Base-by-base conservation (phyloP, 2,329 filamentous ascomycete genomes). In the Colletotrichum caudatum region DNA sequence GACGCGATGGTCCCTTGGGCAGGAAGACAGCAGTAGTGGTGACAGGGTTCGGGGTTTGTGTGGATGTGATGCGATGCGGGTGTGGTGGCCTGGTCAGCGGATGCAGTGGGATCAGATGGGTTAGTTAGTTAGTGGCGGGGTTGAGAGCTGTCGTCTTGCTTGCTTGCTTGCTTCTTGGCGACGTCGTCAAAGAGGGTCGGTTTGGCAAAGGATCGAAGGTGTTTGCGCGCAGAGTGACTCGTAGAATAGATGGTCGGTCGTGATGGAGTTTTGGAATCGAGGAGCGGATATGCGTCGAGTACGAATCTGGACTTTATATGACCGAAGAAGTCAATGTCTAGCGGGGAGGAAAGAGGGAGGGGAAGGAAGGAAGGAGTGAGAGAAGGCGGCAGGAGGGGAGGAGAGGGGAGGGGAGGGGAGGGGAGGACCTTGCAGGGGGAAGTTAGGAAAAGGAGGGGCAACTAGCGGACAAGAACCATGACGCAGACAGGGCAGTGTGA, bases 331-430 rank as follows among this genome's bases (percentile, higher is more conserved):
- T 35, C n/a, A 53, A 12, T 60, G 64, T 54, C 51, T n/a, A 53
- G 64, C 37, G 57, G 54, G 56, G 41, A 57, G 44, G 8, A 9
- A 46, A 9, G 6, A 20, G 7, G 41, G 18, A 16, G 39, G 41
- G 18, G 18, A 20, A 18, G 41, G 18, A 18, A 20, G 41, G 11
- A 44, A 18, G 18, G 8, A 18, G 20, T 7, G 44, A 6, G 44
- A 5, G 65, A 64, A 39, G 54, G 54, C 39, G 50, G 53, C 50
- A 44, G 48, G 61, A 58, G 41, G 66, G 64, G 58, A 69, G 59
- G 73, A 72, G 74, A 76, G 64, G 75, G 73, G 74, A 76, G 64
- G 75, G n/a, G n/a, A n/a, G n/a, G n/a, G n/a, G n/a, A n/a, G n/a
- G n/a, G 73, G 74, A 76, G 64, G 75, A 75, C 68, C 71, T 73